These are phyloP conservation scores for Albatrellus sp. DNA, from an alignment of 1,284 basidiomycete genomes.

Conservation along the genomic window DNA sequence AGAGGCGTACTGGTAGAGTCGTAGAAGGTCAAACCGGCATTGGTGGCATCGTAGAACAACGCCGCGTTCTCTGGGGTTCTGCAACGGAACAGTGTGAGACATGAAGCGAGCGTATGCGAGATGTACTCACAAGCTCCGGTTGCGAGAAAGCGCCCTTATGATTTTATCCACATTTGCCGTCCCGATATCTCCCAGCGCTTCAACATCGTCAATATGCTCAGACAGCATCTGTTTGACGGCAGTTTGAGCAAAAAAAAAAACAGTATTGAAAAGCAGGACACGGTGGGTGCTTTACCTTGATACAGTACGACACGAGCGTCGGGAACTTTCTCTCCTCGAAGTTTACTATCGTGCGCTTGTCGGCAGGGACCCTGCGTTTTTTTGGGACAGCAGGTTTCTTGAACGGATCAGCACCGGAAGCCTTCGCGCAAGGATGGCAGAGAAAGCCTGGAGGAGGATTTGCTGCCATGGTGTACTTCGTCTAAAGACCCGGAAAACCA, in stretches of 20 bases:
- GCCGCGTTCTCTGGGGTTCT: constrained; percentile 68
- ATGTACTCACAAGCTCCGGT: constrained; percentile 64
- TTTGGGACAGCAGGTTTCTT: constrained; percentile 53
- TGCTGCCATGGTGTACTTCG: constrained; percentile 71
- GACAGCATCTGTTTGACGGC: constrained; percentile 54
- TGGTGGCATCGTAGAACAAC: constrained; percentile 72
- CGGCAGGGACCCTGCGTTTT: constrained; percentile 48
- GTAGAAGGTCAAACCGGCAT: constrained; percentile 67
- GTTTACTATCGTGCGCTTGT: constrained; percentile 50
- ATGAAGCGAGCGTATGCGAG: background rate
- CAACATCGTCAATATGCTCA: constrained; percentile 81
- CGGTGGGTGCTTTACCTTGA: constrained; percentile 37
- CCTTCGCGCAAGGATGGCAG: constrained; percentile 71
- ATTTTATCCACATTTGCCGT: constrained; percentile 72
- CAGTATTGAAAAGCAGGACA: no score
- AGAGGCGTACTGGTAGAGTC: constrained; percentile 76
- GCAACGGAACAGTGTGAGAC: constrained; percentile 1
- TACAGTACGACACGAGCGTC: constrained; percentile 66
- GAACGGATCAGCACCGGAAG: constrained; percentile 68
- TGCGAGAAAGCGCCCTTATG: constrained; percentile 77
- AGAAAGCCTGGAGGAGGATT: constrained; percentile 62
- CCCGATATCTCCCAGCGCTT: constrained; percentile 83
- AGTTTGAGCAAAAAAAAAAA: background rate
- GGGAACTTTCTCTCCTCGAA: constrained; percentile 65
- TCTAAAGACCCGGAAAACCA: constrained; percentile 50